phyloP scores from a whole-genome alignment of 1,284 basidiomycete genomes.

The Cerioporus squamosus region DNA sequence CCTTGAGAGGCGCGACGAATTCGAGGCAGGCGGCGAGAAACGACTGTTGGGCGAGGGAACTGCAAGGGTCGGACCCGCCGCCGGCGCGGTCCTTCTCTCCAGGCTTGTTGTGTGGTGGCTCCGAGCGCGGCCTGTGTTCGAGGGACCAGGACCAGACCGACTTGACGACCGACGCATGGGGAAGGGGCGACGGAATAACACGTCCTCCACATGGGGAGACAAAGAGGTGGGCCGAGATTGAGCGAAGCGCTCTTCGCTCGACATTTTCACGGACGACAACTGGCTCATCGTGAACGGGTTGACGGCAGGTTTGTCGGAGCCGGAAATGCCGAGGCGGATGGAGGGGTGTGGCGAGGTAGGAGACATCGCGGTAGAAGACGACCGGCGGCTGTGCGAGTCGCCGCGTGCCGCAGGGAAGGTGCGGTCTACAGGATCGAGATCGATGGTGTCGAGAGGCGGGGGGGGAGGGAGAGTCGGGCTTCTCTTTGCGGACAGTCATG shows the following conservation, averaged over 20 bases:
- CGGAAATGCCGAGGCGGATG: slow-evolving; percentile 60
- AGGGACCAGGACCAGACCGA: slow-evolving; percentile 65
- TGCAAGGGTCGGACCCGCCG: slow-evolving; percentile 26
- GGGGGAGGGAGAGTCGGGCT: slow-evolving; percentile 90
- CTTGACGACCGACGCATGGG: slow-evolving; percentile 78
- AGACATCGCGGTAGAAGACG: slow-evolving; percentile 47
- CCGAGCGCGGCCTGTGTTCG: slow-evolving; percentile 63
- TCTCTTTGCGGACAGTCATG: slow-evolving; percentile 94
- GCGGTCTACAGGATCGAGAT: slow-evolving; percentile 80
- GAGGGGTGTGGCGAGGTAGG: slow-evolving; percentile 51
- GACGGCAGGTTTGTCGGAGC: slow-evolving; percentile 48
- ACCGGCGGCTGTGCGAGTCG: slow-evolving; percentile 56
- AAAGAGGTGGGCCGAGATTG: slow-evolving; percentile 44
- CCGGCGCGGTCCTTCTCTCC: slow-evolving; percentile 43
- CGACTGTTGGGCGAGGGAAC: slow-evolving; percentile 22
- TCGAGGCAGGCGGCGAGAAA: slow-evolving; percentile 44
- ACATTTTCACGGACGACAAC: slow-evolving; percentile 66
- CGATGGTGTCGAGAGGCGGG: slow-evolving; percentile 90
- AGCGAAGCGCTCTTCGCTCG: slow-evolving; percentile 77
- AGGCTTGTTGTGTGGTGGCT: slow-evolving; percentile 72
- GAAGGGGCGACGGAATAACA: slow-evolving; percentile 55
- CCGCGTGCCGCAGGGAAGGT: slow-evolving; percentile 58
- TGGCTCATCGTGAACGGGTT: slow-evolving; percentile 73
- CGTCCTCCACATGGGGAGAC: slow-evolving; percentile 40
- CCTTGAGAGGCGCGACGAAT: slow-evolving; percentile 77